Conservation (phyloP, 805 yeast genomes). For the Ogataea populi-albae region DNA sequence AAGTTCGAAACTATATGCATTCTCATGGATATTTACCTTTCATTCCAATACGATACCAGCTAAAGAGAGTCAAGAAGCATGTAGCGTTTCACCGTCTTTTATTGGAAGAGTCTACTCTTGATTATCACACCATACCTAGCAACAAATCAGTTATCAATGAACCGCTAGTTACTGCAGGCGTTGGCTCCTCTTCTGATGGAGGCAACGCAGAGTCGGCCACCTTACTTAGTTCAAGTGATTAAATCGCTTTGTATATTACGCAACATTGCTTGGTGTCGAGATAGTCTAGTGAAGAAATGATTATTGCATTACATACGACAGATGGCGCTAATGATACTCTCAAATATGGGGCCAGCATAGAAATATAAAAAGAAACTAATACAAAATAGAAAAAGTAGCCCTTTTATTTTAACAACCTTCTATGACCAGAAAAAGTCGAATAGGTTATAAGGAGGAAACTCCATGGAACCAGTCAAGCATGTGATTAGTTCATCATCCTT, state of each 20-base stretch:
- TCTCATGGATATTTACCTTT: conserved; percentile 56
- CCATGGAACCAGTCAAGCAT: conserved; percentile 75
- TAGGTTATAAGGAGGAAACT: conserved; percentile 39
- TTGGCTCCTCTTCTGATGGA: not conserved
- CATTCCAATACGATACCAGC: conserved; percentile 62
- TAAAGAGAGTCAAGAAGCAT: conserved; percentile 47
- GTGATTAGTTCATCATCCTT: conserved; percentile 77
- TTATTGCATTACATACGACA: not conserved
- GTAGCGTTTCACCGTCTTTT: conserved; percentile 25
- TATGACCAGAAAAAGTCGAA: conserved; percentile 1
- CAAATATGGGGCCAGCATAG: no score
- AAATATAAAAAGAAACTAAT: no score
- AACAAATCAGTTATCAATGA: conserved; percentile 11
- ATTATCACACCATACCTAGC: conserved; percentile 24
- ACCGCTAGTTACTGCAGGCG: not conserved
- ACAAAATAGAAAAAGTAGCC: no score
- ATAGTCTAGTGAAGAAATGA: no score
- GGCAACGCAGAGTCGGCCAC: conserved; percentile 6
- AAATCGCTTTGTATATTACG: not conserved
- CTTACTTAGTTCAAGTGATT: no score
- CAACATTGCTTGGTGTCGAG: not conserved
- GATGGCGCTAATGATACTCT: not conserved
- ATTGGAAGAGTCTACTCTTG: conserved; percentile 23
- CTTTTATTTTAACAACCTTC: conserved; percentile 1
- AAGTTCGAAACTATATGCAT: conserved; percentile 46